Conservation (phyloP, 73 alveolate species). For the Paramecium caudatum region DNA sequence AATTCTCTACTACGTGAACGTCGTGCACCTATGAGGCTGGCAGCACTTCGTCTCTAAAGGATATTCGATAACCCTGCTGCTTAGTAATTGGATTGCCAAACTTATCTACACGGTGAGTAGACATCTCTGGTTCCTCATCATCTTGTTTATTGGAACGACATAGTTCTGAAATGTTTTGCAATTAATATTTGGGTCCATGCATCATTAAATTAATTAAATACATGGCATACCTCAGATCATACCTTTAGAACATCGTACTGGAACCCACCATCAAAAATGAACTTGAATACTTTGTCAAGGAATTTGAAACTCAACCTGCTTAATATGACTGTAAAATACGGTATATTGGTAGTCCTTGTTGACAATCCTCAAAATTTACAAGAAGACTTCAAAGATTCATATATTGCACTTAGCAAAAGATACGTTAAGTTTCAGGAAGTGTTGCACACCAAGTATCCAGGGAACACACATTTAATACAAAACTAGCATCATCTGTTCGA, state of each 20-base stretch:
- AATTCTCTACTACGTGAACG: background rate
- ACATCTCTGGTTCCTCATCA: conserved; percentile 37
- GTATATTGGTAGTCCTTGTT: background rate
- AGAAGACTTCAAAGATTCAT: background rate
- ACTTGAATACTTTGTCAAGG: conserved; percentile 7
- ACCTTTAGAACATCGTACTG: background rate
- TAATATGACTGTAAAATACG: background rate
- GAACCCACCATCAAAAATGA: conserved; percentile 26
- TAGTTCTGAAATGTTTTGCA: conserved; percentile 7
- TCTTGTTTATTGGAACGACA: background rate
- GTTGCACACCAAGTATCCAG: background rate
- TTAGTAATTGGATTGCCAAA: conserved; percentile 36
- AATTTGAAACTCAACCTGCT: conserved; percentile 2
- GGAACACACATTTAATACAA: conserved; percentile 1
- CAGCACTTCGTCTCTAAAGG: conserved; percentile 2
- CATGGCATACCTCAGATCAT: background rate
- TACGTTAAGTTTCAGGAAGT: background rate
- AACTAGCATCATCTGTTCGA: background rate
- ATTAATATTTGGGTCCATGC: conserved; percentile 24
- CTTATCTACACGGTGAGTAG: background rate
- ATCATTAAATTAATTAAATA: background rate
- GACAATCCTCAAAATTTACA: conserved; percentile 12
- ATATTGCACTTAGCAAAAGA: background rate
- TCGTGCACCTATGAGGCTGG: background rate
- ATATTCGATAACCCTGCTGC: background rate